A percentile compares a stretch with the other conserved stretches of the same genome.
These are phyloP conservation scores for Neonectria sp. DNA, from an alignment of 2,329 filamentous ascomycete genomes.

Conservation along the genomic window DNA sequence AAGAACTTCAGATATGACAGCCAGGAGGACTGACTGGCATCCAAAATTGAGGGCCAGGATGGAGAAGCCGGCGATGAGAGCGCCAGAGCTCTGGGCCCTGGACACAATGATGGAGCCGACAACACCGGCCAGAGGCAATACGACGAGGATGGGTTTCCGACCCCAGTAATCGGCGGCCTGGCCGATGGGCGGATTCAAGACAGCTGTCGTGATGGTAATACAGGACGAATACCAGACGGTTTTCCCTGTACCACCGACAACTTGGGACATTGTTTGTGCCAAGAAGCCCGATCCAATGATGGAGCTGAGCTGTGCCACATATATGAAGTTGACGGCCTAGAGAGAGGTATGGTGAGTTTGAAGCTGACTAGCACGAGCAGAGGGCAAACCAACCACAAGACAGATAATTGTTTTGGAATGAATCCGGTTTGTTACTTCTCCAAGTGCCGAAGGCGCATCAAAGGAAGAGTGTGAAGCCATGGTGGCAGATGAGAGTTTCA, in stretches of 20 bases:
- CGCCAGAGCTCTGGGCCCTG: not conserved
- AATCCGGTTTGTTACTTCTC: conserved; percentile 5
- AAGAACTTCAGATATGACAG: conserved; percentile 13
- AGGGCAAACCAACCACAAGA: conserved; percentile 11
- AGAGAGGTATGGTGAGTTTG: conserved; percentile 7
- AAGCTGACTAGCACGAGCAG: conserved; percentile 1
- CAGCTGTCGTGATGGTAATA: conserved; percentile 8
- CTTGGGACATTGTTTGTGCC: conserved; percentile 13
- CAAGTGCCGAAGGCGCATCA: conserved; percentile 4
- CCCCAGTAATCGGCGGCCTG: conserved; percentile 18
- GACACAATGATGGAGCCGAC: conserved; percentile 1
- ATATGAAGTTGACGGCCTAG: conserved; percentile 17
- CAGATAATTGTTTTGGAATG: conserved; percentile 11
- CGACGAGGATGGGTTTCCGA: conserved; percentile 12
- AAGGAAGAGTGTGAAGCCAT: not conserved
- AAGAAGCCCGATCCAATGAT: conserved; percentile 14
- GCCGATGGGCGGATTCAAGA: conserved; percentile 6
- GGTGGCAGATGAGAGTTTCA: not conserved
- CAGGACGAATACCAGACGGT: conserved; percentile 13
- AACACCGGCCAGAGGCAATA: not conserved
- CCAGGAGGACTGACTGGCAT: not conserved
- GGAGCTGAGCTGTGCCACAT: conserved; percentile 11
- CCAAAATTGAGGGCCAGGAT: conserved; percentile 8
- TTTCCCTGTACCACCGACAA: conserved; percentile 12
- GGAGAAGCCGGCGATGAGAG: not conserved